Evolutionary conservation across 2,329 filamentous ascomycete genomes (phyloP).

Genomic region (Aspergillus eucalypticola): DNA sequence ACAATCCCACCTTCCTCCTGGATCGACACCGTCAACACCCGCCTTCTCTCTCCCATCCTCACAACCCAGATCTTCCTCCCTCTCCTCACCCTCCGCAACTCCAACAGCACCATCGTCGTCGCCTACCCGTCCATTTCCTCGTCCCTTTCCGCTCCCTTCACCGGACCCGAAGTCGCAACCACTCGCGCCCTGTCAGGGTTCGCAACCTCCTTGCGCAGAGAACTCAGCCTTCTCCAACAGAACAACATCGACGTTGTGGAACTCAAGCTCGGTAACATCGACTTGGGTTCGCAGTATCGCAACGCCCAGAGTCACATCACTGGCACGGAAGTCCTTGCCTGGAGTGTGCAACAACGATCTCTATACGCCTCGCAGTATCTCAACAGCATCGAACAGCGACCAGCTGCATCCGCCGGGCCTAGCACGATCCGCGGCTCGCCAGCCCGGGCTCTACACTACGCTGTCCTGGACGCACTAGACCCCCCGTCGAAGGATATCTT

Average conservation of each 20-base stretch:
- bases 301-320: constrained; percentile 44
- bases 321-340: constrained; percentile 59
- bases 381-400: constrained; percentile 46
- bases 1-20: constrained; percentile 81
- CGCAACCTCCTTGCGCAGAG: constrained; percentile 74
- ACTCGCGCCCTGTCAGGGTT: constrained; percentile 85
- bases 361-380: constrained; percentile 44
- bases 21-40: constrained; percentile 88
- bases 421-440: constrained; percentile 62
- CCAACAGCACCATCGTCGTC: constrained; percentile 48
- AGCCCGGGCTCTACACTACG: constrained; percentile 76
- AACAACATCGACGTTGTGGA: constrained; percentile 73
- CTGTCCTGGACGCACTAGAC: constrained; percentile 86
- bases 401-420: constrained; percentile 41
- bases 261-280: constrained; percentile 87
- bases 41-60: constrained; percentile 84
- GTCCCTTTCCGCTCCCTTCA: constrained; percentile 46
- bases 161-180: constrained; percentile 80
- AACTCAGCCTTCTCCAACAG: constrained; percentile 68
- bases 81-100: constrained; percentile 64
- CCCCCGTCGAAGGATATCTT: constrained; percentile 42
- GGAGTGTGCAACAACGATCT: constrained; percentile 60
- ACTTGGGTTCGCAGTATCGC: constrained; percentile 66
- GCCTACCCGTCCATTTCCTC: constrained; percentile 49
- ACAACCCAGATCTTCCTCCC: constrained; percentile 88